A percentile compares a stretch with the other conserved stretches of the same genome.
Evolutionary conservation across 2,329 filamentous ascomycete species (phyloP).

Genomic region (Diplodia seriata): DNA sequence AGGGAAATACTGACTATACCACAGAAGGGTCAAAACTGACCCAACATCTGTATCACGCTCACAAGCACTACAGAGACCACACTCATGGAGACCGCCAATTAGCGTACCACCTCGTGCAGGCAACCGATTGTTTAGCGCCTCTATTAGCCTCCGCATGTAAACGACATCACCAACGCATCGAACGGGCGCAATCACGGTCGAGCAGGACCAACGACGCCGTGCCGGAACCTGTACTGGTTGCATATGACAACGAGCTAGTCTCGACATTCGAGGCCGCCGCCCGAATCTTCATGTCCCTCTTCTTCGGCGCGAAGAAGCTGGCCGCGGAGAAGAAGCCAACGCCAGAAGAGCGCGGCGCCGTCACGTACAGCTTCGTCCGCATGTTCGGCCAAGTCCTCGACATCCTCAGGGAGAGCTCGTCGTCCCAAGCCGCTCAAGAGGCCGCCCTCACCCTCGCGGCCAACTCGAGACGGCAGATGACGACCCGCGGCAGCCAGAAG

Average conservation of each 20-base stretch:
- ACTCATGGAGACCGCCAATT: constrained; percentile 36
- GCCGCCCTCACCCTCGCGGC: not conserved
- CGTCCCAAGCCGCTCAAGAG: constrained; percentile 13
- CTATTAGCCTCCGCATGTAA: constrained; percentile 39
- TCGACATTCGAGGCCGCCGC: constrained; percentile 40
- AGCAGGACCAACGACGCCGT: not conserved
- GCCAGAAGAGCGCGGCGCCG: constrained; percentile 35
- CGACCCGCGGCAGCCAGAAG: constrained; percentile 23
- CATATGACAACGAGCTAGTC: constrained; percentile 9
- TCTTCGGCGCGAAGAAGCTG: constrained; percentile 42
- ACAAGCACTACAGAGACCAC: constrained; percentile 39
- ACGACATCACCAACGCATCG: constrained; percentile 17
- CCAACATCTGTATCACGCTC: constrained; percentile 42
- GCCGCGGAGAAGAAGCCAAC: constrained; percentile 33
- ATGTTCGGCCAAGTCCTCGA: constrained; percentile 49
- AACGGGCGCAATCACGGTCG: not conserved
- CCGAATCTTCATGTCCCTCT: constrained; percentile 43
- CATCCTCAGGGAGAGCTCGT: constrained; percentile 42
- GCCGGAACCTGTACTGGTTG: not conserved
- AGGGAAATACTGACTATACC: not conserved
- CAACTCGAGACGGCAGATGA: not conserved
- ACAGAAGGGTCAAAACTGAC: constrained; percentile 12
- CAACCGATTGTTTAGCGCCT: constrained; percentile 38
- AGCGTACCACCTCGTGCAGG: constrained; percentile 40
- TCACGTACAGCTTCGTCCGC: constrained; percentile 45